Conservation (phyloP, 345 rosid genomes). For the Mangifera indica region DNA sequence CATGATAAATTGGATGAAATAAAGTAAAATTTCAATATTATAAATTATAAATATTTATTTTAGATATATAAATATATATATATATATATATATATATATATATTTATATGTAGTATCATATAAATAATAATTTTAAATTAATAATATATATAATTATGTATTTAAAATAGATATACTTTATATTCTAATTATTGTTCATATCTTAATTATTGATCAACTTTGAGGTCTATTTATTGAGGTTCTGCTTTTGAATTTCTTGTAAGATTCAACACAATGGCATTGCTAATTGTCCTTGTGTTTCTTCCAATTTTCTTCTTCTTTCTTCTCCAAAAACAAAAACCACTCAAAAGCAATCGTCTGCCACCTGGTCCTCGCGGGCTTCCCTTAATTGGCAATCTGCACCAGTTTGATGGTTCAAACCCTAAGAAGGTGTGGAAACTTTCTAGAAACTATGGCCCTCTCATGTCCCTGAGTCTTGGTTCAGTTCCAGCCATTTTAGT, state of each 20-base stretch:
- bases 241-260: not conserved
- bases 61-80: no score
- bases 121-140: no score
- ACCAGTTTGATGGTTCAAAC: constrained; percentile 17
- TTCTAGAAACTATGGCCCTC: constrained; percentile 29
- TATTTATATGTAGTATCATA: no score
- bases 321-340: constrained; percentile 2
- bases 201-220: no score
- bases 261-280: not conserved
- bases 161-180: no score
- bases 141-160: no score
- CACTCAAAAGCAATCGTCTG: not conserved
- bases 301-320: not conserved
- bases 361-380: constrained; percentile 41
- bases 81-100: no score
- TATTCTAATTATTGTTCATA: no score
- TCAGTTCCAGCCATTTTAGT: constrained; percentile 18
- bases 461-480: constrained; percentile 34
- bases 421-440: constrained; percentile 25
- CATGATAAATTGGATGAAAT: no score
- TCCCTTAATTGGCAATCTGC: constrained; percentile 39
- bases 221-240: no score
- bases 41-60: no score
- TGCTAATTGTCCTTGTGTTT: constrained; percentile 10
- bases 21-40: no score